Evolutionary conservation across 2,329 filamentous ascomycete genomes (phyloP), one percentile per base, ranked within the genome.

Genomic region (Ambrosiella cleistominuta): DNA sequence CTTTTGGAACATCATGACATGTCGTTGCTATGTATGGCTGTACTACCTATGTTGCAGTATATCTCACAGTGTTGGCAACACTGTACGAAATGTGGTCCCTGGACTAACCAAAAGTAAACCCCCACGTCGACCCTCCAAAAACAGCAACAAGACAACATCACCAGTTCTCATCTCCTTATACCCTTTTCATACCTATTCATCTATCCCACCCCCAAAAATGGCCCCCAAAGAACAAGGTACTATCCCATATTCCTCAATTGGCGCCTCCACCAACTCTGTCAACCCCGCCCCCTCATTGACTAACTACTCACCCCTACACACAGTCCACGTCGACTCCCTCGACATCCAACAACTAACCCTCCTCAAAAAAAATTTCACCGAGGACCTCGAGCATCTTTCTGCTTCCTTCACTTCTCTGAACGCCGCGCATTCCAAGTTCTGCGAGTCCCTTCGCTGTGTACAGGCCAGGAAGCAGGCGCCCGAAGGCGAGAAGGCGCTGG

Each of bases 331-430:
- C 66, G 81, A 84, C 65, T 82, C 79, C 61, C 84, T 98, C 66
- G 86, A 85, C 65, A 77, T 84, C 35, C 86, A 88, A 64, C 91
- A 96, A 72, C 85, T 98, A 64, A 84, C 82, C 64, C 82, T 88
- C 65, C 84, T 98, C 64, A 96, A 98, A 76, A 89, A 93, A 70
- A 91, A 96, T 70, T 84, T 98, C 64, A 91, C 95, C 70, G 85
- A 93, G 66, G 93, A 98, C 72, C 84, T 98, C 63, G 88, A 95
- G 69, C 91, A 97, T 74, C 81, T 98, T 64, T 94, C 88, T 1
- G 80, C 76, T 59, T 97, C 93, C 8, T 95, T 95, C 73, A 78
- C 85, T 55, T 93, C 95, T 69, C 81, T 98, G 1, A 87, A 90
- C 63, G 83, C 84, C 56, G 93, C 93, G 1, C 93, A 97, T 69